phyloP scores from a whole-genome alignment of 805 yeast genomes.

The Pichia deserticola region DNA sequence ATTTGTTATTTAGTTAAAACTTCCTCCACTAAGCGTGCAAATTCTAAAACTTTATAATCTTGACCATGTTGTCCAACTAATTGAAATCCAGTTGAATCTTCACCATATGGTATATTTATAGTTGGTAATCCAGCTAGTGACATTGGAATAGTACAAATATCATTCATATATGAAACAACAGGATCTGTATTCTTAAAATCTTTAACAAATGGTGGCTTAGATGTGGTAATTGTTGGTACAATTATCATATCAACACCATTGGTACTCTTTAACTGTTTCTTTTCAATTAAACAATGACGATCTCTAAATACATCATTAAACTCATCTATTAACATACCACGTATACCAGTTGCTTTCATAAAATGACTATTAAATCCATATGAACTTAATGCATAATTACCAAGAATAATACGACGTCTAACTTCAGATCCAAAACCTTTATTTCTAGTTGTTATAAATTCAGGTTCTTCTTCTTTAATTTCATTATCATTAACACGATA shows the following conservation, averaged over 20 bases:
- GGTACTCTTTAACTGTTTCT: conserved; percentile 7
- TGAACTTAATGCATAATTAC: conserved; percentile 78
- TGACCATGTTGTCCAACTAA: conserved; percentile 81
- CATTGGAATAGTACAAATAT: conserved; percentile 81
- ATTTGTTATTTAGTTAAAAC: neutral
- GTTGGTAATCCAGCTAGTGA: conserved; percentile 91
- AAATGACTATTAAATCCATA: conserved; percentile 68
- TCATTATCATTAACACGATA: conserved; percentile 30
- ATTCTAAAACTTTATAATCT: conserved; percentile 53
- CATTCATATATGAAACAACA: conserved; percentile 66
- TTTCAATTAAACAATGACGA: conserved; percentile 34
- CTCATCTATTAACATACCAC: conserved; percentile 55
- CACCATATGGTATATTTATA: conserved; percentile 59
- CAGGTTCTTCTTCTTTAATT: conserved; percentile 22
- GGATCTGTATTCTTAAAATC: conserved; percentile 26
- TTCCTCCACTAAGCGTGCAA: conserved; percentile 12
- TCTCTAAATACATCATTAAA: conserved; percentile 56
- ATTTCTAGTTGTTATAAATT: conserved; percentile 50
- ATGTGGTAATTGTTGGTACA: conserved; percentile 58
- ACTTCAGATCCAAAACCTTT: conserved; percentile 77
- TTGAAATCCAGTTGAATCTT: conserved; percentile 60
- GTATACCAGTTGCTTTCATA: conserved; percentile 61
- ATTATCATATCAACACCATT: conserved; percentile 60
- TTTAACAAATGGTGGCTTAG: conserved; percentile 29
- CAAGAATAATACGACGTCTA: conserved; percentile 72